phyloP scores from a whole-genome alignment of 2,329 filamentous ascomycete genomes.

The Colletotrichum musae region DNA sequence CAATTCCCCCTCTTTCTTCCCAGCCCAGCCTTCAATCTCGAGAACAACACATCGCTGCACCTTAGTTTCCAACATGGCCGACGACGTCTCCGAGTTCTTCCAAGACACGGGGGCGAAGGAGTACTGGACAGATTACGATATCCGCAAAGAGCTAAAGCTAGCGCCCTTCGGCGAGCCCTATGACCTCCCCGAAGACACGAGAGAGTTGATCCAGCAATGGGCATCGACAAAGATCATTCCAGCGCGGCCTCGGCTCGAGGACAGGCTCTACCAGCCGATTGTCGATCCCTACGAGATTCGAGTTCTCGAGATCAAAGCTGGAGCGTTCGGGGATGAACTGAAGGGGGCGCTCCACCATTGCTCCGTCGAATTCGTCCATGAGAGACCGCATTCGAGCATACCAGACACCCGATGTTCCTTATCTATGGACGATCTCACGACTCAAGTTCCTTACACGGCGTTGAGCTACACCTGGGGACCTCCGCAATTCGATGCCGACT shows the following conservation, averaged over 20 bases:
- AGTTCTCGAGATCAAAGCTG: constrained; percentile 16
- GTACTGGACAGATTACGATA: constrained; percentile 4
- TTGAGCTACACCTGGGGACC: constrained; percentile 28
- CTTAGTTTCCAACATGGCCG: neutral
- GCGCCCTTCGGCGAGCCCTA: neutral
- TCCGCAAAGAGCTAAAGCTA: constrained; percentile 2
- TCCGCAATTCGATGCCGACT: neutral
- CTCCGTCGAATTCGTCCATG: constrained; percentile 7
- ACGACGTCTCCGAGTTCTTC: constrained; percentile 8
- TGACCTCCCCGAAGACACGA: neutral
- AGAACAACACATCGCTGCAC: neutral
- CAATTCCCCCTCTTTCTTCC: neutral
- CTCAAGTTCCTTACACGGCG: constrained; percentile 1
- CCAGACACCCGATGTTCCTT: neutral
- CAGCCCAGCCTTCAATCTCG: neutral
- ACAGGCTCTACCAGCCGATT: neutral
- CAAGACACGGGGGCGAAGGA: neutral
- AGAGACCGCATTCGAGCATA: neutral
- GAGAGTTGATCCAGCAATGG: neutral
- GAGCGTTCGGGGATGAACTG: neutral
- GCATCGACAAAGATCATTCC: neutral
- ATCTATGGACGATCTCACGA: neutral
- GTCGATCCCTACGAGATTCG: constrained; percentile 3
- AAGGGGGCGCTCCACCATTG: constrained; percentile 14
- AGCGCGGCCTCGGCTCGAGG: accelerated